Evolutionary conservation across 177 flowering plant genomes (phyloP), one percentile per base, ranked within the genome.

Genomic region (Vitis hybrid): DNA sequence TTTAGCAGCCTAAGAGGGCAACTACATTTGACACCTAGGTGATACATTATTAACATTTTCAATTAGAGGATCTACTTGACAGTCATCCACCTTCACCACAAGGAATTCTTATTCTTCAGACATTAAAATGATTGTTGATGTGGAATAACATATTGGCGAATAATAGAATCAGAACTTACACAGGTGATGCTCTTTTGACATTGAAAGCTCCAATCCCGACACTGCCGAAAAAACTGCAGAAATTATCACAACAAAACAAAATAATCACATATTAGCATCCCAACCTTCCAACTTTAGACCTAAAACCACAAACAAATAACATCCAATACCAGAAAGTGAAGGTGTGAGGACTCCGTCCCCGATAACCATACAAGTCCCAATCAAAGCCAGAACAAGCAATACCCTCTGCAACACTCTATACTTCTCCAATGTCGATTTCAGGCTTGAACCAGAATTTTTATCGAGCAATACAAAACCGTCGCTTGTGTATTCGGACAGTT

Each of bases 311-410:
- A 63, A 15, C 49, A 11, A 6, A 53, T 11, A 70, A 55, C 4
- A 12, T 60, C 56, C 10, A 54, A 1, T 76, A 90, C 94, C 94
- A 44, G 92, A 88, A 73, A 90, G 77, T 66, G 94, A 90, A 20
- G 94, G 94, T 15, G 92, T 88, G 58, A 90, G 90, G 59, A 90
- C 90, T 11, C 94, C 94, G 79, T 90, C 94, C 1, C 94, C 94
- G 59, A 90, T 90, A 49, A 88, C 94, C 94, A 90, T 90, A 76
- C 92, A 88, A 76, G 94, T 83, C 65, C 94, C 94, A 79, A 90
- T 84, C 82, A 90, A 72, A 60, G 94, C 88, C 74, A 90, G 78
- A 62, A 84, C 79, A 69, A 90, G 90, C 78, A 90, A 73, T 20
- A 85, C 65, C 65, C 68, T 82, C 70, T 87, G 89, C 79, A 87